A percentile compares a stretch with the other conserved stretches of the same genome.
phyloP scores from a whole-genome alignment of 306 rosid genomes.

The Vigna radiata region DNA sequence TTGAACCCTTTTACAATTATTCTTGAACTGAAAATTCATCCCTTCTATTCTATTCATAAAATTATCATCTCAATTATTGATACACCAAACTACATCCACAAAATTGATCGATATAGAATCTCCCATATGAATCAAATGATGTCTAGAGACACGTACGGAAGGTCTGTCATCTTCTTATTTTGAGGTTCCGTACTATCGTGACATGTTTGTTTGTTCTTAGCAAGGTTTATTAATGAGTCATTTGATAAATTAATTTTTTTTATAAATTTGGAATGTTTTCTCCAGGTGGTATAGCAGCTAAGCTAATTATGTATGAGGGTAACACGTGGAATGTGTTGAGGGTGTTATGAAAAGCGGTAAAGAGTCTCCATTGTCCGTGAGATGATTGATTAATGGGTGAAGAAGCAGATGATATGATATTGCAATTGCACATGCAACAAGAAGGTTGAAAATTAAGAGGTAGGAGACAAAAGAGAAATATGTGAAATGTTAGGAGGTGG shows the following conservation, averaged over 20 bases:
- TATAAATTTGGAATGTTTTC: not conserved
- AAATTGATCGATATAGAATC: slow-evolving; percentile 1
- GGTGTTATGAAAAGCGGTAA: too few species aligned
- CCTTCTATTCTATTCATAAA: not conserved
- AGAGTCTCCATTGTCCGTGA: not conserved
- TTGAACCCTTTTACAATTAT: not conserved
- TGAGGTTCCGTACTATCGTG: not conserved
- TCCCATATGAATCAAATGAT: not conserved
- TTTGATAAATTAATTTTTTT: too few species aligned
- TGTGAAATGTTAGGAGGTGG: too few species aligned
- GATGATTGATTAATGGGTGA: not conserved
- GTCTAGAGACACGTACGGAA: slow-evolving; percentile 21
- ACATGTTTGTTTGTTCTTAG: not conserved
- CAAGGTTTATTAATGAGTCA: too few species aligned
- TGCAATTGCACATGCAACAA: slow-evolving; percentile 35
- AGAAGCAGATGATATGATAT: slow-evolving; percentile 18
- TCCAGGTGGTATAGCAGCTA: not conserved
- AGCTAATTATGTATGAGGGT: not conserved
- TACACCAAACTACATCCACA: not conserved
- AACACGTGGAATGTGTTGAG: not conserved
- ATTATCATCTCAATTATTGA: slow-evolving; percentile 5
- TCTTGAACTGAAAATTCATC: too few species aligned
- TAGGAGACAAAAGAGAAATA: too few species aligned
- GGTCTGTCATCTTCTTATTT: not conserved
- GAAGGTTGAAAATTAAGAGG: not conserved